These are phyloP conservation scores for Ophiobolus disseminans DNA, from an alignment of 2,329 filamentous ascomycete species.

Conservation along the genomic window DNA sequence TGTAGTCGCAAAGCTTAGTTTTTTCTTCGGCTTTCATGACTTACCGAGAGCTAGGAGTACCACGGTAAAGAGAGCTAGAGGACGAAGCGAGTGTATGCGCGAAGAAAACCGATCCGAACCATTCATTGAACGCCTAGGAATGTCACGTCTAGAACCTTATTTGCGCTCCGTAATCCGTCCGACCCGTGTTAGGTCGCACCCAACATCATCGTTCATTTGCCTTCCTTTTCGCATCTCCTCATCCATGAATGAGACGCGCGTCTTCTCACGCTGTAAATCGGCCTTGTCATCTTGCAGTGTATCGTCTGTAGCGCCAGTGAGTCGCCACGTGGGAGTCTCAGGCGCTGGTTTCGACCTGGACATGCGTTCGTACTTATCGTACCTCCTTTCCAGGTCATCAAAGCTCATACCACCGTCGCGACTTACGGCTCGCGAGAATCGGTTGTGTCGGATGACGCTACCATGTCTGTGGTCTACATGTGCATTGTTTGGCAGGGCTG, in stretches of 20 bases:
- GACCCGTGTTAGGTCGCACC: background rate
- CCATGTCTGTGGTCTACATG: conserved; percentile 37
- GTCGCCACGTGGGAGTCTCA: conserved; percentile 6
- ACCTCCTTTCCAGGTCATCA: conserved; percentile 4
- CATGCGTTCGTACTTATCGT: background rate
- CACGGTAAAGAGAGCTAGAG: too few species aligned
- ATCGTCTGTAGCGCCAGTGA: conserved; percentile 5
- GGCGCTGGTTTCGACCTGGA: conserved; percentile 6
- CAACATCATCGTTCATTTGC: background rate
- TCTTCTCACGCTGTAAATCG: conserved; percentile 2
- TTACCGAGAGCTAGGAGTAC: too few species aligned
- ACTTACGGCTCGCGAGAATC: conserved; percentile 48
- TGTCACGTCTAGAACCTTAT: background rate
- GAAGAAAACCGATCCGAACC: background rate
- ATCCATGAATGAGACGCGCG: conserved; percentile 1
- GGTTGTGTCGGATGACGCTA: conserved; percentile 56
- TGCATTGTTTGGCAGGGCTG: conserved; percentile 52
- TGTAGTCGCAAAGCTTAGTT: too few species aligned
- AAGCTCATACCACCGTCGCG: conserved; percentile 2
- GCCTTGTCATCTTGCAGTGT: conserved; percentile 1
- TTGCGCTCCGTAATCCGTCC: background rate
- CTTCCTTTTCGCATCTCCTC: background rate
- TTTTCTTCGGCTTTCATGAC: too few species aligned
- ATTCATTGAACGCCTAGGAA: background rate
- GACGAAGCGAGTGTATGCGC: conserved; percentile 4